A percentile compares a stretch with the other conserved stretches of the same genome.
These are phyloP conservation scores for Priceomyces medius DNA, from an alignment of 805 yeast species.

Conservation along the genomic window DNA sequence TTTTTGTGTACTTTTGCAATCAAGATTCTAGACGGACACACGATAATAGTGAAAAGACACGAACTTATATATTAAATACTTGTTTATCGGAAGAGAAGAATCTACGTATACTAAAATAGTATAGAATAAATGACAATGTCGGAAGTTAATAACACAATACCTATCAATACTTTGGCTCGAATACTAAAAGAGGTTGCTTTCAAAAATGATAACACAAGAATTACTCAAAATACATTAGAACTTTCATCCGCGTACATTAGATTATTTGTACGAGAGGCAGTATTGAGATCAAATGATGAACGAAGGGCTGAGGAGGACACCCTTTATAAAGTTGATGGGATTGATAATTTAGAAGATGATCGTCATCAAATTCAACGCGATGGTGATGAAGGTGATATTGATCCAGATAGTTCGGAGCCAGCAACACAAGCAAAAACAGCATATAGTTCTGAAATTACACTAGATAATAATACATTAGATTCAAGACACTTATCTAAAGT, in stretches of 20 bases:
- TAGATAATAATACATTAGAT: slow-evolving; percentile 41
- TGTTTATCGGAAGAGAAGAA: too few relatives aligned
- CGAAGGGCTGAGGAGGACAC: slow-evolving; percentile 32
- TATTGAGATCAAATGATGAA: slow-evolving; percentile 56
- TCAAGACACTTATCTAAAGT: slow-evolving; percentile 53
- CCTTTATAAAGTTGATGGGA: slow-evolving; percentile 28
- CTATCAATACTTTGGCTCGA: slow-evolving; percentile 43
- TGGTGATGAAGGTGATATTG: slow-evolving; percentile 15
- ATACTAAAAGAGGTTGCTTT: slow-evolving; percentile 53
- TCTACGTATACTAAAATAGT: too few relatives aligned
- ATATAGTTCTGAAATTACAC: slow-evolving; percentile 9
- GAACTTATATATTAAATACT: too few relatives aligned
- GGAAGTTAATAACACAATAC: background rate
- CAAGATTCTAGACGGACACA: too few relatives aligned
- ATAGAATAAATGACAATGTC: too few relatives aligned
- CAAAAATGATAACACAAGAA: slow-evolving; percentile 43
- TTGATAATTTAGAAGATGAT: slow-evolving; percentile 23
- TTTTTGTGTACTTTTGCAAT: too few relatives aligned
- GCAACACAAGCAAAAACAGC: slow-evolving; percentile 19
- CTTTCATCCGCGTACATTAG: slow-evolving; percentile 54
- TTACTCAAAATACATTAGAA: slow-evolving; percentile 48
- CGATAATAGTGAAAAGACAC: too few relatives aligned
- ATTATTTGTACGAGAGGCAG: slow-evolving; percentile 59
- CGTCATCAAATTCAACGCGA: slow-evolving; percentile 8
- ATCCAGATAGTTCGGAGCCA: slow-evolving; percentile 16